Evolutionary conservation across 768 basidiomycete species (phyloP).

Genomic region (Ephemerocybe angulata): DNA sequence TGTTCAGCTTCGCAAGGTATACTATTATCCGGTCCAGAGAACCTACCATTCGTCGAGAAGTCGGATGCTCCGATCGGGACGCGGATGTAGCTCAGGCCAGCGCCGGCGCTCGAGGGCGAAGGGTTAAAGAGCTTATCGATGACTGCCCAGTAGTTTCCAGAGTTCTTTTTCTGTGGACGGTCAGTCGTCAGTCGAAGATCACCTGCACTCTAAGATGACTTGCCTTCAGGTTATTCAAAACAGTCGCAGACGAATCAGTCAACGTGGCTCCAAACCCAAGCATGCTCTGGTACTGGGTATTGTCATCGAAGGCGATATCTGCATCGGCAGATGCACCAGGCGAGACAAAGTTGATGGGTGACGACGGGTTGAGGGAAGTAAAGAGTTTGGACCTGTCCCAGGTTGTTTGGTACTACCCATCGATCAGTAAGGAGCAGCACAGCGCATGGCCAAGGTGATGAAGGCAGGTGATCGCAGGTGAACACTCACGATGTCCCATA

Average conservation of each 20-base stretch:
- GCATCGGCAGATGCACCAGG: slow-evolving; percentile 56
- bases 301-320: slow-evolving; percentile 60
- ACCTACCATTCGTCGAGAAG: slow-evolving; percentile 56
- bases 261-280: slow-evolving; percentile 65
- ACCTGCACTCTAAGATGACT: not conserved
- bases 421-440: too few relatives aligned
- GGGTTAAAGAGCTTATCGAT: slow-evolving; percentile 59
- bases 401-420: slow-evolving; percentile 58
- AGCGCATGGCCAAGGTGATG: not conserved
- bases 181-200: not conserved
- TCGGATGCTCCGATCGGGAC: slow-evolving; percentile 72
- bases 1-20: not conserved
- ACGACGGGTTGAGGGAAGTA: slow-evolving; percentile 41
- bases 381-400: slow-evolving; percentile 52
- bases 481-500: slow-evolving; percentile 50
- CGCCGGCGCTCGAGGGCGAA: slow-evolving; percentile 55
- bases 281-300: slow-evolving; percentile 54
- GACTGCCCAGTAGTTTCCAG: slow-evolving; percentile 54
- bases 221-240: slow-evolving; percentile 66
- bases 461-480: not conserved
- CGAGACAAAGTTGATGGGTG: slow-evolving; percentile 55
- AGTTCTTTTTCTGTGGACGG: slow-evolving; percentile 47
- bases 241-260: slow-evolving; percentile 67
- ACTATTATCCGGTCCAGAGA: too few relatives aligned
- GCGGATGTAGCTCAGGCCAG: slow-evolving; percentile 67